phyloP scores from a whole-genome alignment of 345 rosid species.

The Camelina laxa region DNA sequence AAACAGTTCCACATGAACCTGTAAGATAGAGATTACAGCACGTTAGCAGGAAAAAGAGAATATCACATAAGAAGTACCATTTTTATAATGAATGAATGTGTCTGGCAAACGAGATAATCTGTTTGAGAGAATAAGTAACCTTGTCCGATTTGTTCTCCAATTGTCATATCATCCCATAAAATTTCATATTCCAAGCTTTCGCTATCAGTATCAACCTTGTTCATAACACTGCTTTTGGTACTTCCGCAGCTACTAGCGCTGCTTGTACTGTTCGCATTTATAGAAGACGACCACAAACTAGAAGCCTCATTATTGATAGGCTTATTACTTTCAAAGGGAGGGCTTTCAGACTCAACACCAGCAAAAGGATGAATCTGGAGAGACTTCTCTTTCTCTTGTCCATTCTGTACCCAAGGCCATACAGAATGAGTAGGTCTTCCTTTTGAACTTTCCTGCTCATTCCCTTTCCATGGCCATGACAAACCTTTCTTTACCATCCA shows the following conservation, averaged over 20 bases:
- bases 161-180: conserved; percentile 86
- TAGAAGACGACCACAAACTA: conserved; percentile 79
- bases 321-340: conserved; percentile 53
- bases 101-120: conserved; percentile 8
- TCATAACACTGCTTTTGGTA: conserved; percentile 72
- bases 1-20: conserved; percentile 99
- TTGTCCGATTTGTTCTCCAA: conserved; percentile 94
- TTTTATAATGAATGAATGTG: conserved; percentile 10
- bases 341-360: conserved; percentile 56
- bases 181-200: conserved; percentile 90
- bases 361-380: conserved; percentile 51
- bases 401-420: conserved; percentile 66
- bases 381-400: conserved; percentile 52
- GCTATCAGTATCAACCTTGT: conserved; percentile 74
- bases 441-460: conserved; percentile 71
- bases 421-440: conserved; percentile 53
- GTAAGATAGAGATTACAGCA: conserved; percentile 38
- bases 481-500: conserved; percentile 87
- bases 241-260: conserved; percentile 95
- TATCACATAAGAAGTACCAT: conserved; percentile 34
- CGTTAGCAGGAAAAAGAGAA: conserved; percentile 30
- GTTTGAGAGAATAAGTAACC: conserved; percentile 52
- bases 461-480: conserved; percentile 97
- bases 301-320: conserved; percentile 67
- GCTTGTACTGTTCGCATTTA: conserved; percentile 83